Base-by-base conservation (phyloP, 331 rosid genomes). In the Pyrus hybrid region DNA sequence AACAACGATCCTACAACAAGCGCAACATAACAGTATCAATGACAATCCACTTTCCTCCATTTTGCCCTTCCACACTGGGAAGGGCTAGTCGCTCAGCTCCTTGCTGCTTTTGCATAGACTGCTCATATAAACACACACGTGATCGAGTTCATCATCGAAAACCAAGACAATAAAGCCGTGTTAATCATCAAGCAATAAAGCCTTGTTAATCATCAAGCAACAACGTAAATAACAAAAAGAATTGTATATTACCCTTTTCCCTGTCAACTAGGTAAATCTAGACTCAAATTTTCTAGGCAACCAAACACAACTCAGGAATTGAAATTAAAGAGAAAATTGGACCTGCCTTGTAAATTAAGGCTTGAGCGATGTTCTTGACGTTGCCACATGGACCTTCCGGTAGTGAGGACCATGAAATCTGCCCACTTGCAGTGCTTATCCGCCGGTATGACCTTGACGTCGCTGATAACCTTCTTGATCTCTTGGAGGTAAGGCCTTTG, bases 311-410 rank as follows among this genome's bases (percentile, higher is more conserved):
- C 43, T 1, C 26, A 70, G 33, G 2, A 8, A 23, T 3, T 33
- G 61, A 74, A 53, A 77, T 7, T 10, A 76, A 8, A 54, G 8
- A 64, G 63, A 2, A 76, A 72, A 60, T 25, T 13, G 56, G 41
- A 86, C 86, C 58, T 72, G 80, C 98, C 97, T 88, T 80, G 86
- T 87, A 88, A 85, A 94, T 82, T 72, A 94, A 90, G 82, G 98
- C 95, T 86, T 94, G 95, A 70, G 97, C 97, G 53, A 94, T 94
- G 80, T 94, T 94, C 93, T 79, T 91, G 43, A 94, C 97, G 67
- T n/a, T 94, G 97, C 98, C 96, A 94, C 25, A 87, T 73, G 25
- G 98, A 94, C 83, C 92, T 90, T 23, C 96, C 96, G 58, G 97
- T 91, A 53, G 97, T 95, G 12, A 94, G 80, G 5, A 91, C 96